Base-by-base conservation (phyloP, 345 rosid species). In the Eucalyptus pumila region DNA sequence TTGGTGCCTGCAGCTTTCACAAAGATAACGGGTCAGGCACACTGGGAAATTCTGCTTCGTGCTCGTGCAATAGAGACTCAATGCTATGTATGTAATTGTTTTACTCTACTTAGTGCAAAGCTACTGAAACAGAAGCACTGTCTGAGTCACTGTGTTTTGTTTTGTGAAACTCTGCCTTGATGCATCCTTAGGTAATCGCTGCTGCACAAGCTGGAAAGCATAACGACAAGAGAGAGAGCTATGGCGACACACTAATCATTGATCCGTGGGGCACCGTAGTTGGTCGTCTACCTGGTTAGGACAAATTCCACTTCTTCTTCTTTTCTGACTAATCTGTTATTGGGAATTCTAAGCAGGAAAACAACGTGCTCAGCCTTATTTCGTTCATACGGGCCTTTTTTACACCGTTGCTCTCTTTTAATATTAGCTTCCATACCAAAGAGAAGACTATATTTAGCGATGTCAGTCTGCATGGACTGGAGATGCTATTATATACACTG, bases 1-100 rank as follows among this genome's bases (percentile, higher is more conserved):
- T 91, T 97, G 83, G 99, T 96, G 56, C 99, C 99, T 50, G 91
- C 99, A 65, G 99, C 99, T 90, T 97, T 97, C 91, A 96, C 99
- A 42, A 93, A 90, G 89, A 96, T 94, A 86, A 96, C 99, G 14
- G 99, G 98, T 81, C 91, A 94, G 90, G 99, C 99, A 85, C 99
- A 97, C 91, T 97, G 99, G 99, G 99, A 97, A 92, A 90, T 96
- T 93, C 95, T 96, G 81, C 99, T 97, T 76, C 95, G 99, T 90
- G 95, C 99, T 87, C 94, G 97, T 58, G 99, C 99, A 76, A 94
- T 97, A 51, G 98, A 97, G 94, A 97, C 99, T 42, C 99, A 97
- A 87, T 96, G 99, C 93, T 97, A 96, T 92, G 98, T 97, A 95
- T 88, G 95, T 88, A 58, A 85, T 85, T 54, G 58, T 32, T 81